Evolutionary conservation across 164 flowering plant species (phyloP).

Genomic region (Litsea cubeba): DNA sequence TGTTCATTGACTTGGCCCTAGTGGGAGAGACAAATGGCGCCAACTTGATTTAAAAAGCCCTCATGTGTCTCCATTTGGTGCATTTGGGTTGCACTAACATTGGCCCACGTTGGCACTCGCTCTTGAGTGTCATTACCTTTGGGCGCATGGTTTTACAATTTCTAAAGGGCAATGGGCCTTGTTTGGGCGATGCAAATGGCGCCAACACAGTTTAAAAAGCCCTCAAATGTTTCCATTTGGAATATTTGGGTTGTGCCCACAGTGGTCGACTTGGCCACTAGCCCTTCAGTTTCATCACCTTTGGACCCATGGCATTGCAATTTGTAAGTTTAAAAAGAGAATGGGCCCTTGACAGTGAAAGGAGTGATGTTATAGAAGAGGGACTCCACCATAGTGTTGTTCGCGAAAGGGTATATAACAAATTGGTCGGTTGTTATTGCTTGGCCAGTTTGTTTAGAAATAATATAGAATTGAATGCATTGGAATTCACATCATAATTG

Average conservation of each 20-base stretch:
- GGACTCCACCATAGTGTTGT: no score
- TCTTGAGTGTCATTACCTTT: not conserved
- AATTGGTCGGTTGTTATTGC: no score
- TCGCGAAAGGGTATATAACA: no score
- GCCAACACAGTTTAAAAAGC: not conserved
- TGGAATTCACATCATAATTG: no score
- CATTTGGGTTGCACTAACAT: not conserved
- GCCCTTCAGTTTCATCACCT: no score
- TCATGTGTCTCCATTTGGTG: not conserved
- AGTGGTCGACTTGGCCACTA: not conserved
- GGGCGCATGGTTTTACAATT: not conserved
- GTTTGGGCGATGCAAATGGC: not conserved
- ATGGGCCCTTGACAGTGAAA: no score
- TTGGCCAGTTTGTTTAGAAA: no score
- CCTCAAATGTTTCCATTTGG: not conserved
- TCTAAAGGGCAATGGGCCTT: not conserved
- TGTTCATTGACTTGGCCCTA: not conserved
- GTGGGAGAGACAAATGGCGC: not conserved
- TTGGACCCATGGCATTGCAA: no score
- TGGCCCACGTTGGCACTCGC: not conserved
- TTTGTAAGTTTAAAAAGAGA: no score
- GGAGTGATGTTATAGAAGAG: no score
- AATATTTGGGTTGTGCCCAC: not conserved
- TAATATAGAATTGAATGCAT: no score
- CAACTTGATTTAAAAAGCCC: not conserved